Evolutionary conservation across 2,329 filamentous ascomycete species (phyloP).

Genomic region (Penicillium oxalicum): DNA sequence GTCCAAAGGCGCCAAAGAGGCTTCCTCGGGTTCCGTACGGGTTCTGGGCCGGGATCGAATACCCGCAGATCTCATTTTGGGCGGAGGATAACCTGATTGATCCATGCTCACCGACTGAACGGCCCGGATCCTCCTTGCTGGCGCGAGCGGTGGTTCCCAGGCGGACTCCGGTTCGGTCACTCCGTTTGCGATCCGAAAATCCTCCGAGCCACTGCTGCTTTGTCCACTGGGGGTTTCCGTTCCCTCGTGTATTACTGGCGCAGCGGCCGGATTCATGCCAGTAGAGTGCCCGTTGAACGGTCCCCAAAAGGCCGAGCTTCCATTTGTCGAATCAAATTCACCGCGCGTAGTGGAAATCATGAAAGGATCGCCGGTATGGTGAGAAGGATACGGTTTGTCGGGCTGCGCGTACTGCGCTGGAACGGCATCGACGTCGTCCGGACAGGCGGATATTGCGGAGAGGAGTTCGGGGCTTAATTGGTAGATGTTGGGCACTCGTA

Average conservation of each 20-base stretch:
- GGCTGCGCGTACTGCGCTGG: slow-evolving; percentile 29
- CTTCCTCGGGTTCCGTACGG: slow-evolving; percentile 38
- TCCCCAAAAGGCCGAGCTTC: slow-evolving; percentile 31
- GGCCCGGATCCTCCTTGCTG: slow-evolving; percentile 48
- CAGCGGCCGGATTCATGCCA: slow-evolving; percentile 33
- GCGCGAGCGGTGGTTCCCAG: slow-evolving; percentile 42
- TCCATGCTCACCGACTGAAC: slow-evolving; percentile 49
- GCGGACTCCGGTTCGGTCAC: slow-evolving; percentile 25
- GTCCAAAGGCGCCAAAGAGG: slow-evolving; percentile 25
- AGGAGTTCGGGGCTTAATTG: slow-evolving; percentile 63
- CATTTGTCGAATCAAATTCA: slow-evolving; percentile 36
- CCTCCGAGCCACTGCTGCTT: slow-evolving; percentile 39
- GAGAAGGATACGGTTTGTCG: slow-evolving; percentile 32
- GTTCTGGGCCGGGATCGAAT: slow-evolving; percentile 39
- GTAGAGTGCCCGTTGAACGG: too few relatives aligned
- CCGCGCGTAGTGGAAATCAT: slow-evolving; percentile 28
- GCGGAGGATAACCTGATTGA: slow-evolving; percentile 51
- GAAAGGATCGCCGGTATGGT: slow-evolving; percentile 42
- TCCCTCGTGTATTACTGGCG: slow-evolving; percentile 44
- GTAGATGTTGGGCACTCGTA: slow-evolving; percentile 82
- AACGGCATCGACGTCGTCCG: slow-evolving; percentile 25
- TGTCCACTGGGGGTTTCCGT: slow-evolving; percentile 59
- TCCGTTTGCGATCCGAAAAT: slow-evolving; percentile 32
- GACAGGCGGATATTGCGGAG: slow-evolving; percentile 39
- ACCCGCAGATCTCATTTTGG: slow-evolving; percentile 56